These are phyloP conservation scores for Murraya koenigii DNA, from an alignment of 345 rosid genomes.

Conservation along the genomic window DNA sequence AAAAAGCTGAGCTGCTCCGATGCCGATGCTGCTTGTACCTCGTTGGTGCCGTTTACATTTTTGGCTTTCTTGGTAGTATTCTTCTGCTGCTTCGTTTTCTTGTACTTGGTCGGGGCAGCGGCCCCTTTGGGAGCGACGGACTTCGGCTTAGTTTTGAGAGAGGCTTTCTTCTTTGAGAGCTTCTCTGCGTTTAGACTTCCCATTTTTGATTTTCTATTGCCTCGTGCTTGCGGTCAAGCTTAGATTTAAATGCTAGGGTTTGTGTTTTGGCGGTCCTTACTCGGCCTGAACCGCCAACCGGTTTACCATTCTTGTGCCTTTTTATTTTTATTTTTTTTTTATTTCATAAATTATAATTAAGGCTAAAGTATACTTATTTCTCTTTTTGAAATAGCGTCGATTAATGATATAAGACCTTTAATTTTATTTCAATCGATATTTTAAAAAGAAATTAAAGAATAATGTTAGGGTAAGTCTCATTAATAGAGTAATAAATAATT, in stretches of 20 bases:
- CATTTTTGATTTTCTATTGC: conserved; percentile 1
- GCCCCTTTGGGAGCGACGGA: conserved; percentile 13
- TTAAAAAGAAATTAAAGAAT: no score
- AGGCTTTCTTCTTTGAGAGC: background rate
- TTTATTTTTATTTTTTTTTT: no score
- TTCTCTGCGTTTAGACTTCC: conserved; percentile 11
- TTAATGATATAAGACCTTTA: no score
- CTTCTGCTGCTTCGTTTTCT: conserved; percentile 20
- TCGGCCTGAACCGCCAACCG: no score
- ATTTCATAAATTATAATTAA: no score
- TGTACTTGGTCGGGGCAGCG: conserved; percentile 4
- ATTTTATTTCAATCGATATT: no score
- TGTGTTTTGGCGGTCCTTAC: no score
- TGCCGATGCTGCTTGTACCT: conserved; percentile 23
- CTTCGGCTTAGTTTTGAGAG: background rate
- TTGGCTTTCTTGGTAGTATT: conserved; percentile 3
- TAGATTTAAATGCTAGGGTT: background rate
- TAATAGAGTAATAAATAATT: no score
- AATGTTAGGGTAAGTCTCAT: no score
- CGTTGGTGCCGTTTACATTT: background rate
- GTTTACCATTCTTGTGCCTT: no score
- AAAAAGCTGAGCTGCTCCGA: conserved; percentile 56
- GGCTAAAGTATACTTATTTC: no score
- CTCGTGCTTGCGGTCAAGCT: background rate
- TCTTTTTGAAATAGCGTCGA: no score